Evolutionary conservation across 352 stramenopile genomes (phyloP), one percentile per base, ranked within the genome.

Genomic region (Globisporangium paddicum): DNA sequence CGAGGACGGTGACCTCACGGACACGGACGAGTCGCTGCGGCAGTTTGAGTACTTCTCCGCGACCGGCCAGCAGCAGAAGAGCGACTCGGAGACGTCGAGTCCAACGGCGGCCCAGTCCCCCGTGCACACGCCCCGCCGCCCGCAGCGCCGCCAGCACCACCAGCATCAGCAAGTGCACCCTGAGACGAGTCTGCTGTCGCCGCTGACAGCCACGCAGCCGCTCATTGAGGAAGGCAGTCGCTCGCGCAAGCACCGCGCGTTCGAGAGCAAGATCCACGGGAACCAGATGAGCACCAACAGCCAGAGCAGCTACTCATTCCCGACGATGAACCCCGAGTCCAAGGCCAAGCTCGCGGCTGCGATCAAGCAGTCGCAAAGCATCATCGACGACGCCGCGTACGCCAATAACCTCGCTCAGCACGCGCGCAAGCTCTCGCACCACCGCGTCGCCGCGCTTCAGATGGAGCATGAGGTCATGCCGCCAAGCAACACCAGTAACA

Each of bases 321-420:
- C 58, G 18, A 53, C 32, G 18, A 66, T 55, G 52, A 35, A n/a
- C 10, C 13, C 41, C 5, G 68, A 75, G 30, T 42, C 68, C 14
- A 72, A 69, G 46, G 57, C 71, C 37, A 70, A 83, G 49, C 73
- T 89, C 19, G 69, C 74, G 11, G 74, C 72, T 14, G 82, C 81
- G 2, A 77, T 82, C 46, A 55, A 72, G 28, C 65, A 61, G 13
- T 72, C 78, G 6, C 73, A 80, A 26, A 73, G 76, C 37, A 86
- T 93, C 48, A 89, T 93, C 56, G 64, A 78, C 35, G 69, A 71
- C 16, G 71, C 84, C 7, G 73, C 84, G 46, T 79, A 78, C 58
- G 79, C 82, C 5, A 82, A 91, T 53, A 71, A 73, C 21, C 64
- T 95, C 42, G 85, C 82, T 3, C 75, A 93, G 63, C 77, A 91